phyloP scores from a whole-genome alignment of 2,329 filamentous ascomycete species.

The Phialophora tarda region DNA sequence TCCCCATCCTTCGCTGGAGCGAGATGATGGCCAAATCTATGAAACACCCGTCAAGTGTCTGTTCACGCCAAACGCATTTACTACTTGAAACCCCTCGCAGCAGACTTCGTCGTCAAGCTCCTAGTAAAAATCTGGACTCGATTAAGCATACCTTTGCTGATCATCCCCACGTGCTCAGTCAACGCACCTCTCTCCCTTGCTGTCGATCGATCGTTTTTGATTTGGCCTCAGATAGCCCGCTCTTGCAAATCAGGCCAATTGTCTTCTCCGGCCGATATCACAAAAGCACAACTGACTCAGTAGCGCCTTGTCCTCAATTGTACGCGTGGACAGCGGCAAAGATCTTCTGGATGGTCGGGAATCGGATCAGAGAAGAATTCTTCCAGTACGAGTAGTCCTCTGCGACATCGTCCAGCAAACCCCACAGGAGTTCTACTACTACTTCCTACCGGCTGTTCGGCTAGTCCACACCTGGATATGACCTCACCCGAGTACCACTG shows the following conservation, averaged over 20 bases:
- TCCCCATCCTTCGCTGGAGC: slow-evolving; percentile 10
- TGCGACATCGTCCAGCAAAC: not conserved
- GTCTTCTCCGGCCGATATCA: not conserved
- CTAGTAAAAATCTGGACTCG: not conserved
- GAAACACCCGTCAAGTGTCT: slow-evolving; percentile 17
- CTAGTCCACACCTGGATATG: not conserved
- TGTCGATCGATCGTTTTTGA: slow-evolving; percentile 22
- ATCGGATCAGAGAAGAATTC: not conserved
- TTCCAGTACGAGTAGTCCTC: not conserved
- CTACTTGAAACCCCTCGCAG: slow-evolving; percentile 7
- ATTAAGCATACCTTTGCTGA: slow-evolving; percentile 11
- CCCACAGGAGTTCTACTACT: not conserved
- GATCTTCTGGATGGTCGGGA: not conserved
- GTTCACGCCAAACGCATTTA: slow-evolving; percentile 5
- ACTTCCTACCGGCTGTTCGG: not conserved
- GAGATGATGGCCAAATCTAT: slow-evolving; percentile 9
- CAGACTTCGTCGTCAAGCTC: slow-evolving; percentile 2
- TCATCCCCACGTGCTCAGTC: slow-evolving; percentile 26
- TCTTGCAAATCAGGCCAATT: slow-evolving; percentile 18
- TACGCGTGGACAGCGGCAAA: slow-evolving; percentile 13
- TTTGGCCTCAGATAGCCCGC: slow-evolving; percentile 5
- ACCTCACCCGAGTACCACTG: not conserved
- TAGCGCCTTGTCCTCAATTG: slow-evolving; percentile 12
- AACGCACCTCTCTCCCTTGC: slow-evolving; percentile 9
- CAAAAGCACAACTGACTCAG: slow-evolving; percentile 18